Evolutionary conservation across 345 rosid species (phyloP), one percentile per base, ranked within the genome.

Genomic region (Erucastrum elatum): DNA sequence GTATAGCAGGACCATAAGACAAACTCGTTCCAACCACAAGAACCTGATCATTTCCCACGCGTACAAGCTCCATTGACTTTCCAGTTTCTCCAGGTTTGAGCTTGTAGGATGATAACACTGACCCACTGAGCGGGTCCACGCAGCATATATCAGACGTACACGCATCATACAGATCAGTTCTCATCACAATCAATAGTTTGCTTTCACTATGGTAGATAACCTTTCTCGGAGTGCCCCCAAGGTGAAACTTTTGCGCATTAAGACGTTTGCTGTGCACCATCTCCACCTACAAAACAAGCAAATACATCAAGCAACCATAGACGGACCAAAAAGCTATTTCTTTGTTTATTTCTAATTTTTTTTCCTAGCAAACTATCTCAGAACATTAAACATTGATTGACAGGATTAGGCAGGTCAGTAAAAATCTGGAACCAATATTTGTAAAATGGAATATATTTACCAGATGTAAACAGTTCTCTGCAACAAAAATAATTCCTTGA

Each of bases 171-270:
- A 91, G 78, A 62, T 93, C 96, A 72, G 96, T 95, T 89, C 99
- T 91, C 99, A 95, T 86, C 82, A 93, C 94, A 84, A 93, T 64
- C 76, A 93, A 76, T 76, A 93, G 86, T 86, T 82, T 88, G 87
- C 98, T 95, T 79, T 93, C 97, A 77, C 76, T 83, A 76, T 95
- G 99, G 87, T 93, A 95, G 53, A 93, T 80, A 82, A 95, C 92
- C 91, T 90, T 93, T 72, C 96, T 87, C 10, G 90, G 97, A 61
- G 98, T 95, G 79, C 99, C 99, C 77, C 88, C 99, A 85, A 95
- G 88, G 82, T 88, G 89, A 89, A 93, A 89, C 84, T 93, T 95
- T 85, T 89, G 99, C 62, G 87, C 96, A 80, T 93, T 95, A 62
- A 93, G 92, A 82, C 98, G 88, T 80, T 86, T 91, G 82, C 88